phyloP scores from a whole-genome alignment of 257 asterid species.

The Solanum chilense region DNA sequence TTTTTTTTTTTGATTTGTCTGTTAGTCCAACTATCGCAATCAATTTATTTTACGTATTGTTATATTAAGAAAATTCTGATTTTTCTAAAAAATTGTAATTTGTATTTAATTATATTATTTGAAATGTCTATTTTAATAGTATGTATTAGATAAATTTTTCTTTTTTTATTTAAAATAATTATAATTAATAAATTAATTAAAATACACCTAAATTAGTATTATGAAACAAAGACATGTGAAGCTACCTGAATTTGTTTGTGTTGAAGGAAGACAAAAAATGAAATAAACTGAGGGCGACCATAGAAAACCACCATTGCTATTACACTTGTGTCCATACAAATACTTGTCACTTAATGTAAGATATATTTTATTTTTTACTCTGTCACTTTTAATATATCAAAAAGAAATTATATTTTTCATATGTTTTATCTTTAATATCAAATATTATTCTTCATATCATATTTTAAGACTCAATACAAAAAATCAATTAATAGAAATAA shows the following conservation, averaged over 20 bases:
- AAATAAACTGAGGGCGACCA: background rate
- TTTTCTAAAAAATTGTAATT: background rate
- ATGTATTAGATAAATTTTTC: background rate
- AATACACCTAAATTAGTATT: rapidly evolving
- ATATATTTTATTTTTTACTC: no score
- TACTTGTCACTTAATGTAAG: no score
- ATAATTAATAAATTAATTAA: background rate
- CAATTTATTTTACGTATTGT: background rate
- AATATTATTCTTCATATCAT: no score
- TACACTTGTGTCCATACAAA: background rate
- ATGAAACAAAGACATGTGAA: background rate
- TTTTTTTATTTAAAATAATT: background rate
- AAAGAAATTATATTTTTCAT: no score
- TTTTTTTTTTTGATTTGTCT: background rate
- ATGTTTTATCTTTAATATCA: no score
- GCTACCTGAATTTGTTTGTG: background rate
- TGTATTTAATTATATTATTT: background rate
- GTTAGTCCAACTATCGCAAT: background rate
- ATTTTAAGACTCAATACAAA: no score
- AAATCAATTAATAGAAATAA: no score
- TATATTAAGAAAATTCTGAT: background rate
- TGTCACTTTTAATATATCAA: no score
- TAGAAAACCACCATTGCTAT: background rate
- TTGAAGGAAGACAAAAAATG: background rate
- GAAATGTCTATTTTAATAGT: background rate